Evolutionary conservation across 768 basidiomycete species (phyloP).

Genomic region (Amanita phalloides): DNA sequence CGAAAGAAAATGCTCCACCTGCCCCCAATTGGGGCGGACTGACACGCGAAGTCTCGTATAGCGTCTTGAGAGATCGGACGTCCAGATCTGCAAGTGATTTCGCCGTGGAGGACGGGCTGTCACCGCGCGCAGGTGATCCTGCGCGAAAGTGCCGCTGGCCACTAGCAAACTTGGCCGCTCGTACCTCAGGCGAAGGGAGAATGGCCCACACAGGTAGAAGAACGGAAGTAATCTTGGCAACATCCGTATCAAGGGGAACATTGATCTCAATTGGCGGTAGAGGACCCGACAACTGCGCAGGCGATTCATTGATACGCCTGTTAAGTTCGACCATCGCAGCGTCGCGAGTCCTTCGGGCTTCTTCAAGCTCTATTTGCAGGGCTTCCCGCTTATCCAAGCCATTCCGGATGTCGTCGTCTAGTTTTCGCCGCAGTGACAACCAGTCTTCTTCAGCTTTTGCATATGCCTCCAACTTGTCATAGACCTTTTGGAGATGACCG

Average conservation of each 20-base stretch:
- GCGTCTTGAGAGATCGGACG: constrained; percentile 72
- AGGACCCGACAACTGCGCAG: constrained; percentile 10
- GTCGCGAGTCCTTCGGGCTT: constrained; percentile 40
- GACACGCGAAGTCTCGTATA: constrained; percentile 42
- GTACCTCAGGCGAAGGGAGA: constrained; percentile 78
- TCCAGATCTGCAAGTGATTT: constrained; percentile 75
- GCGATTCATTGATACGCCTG: neutral
- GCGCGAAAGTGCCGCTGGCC: constrained; percentile 36
- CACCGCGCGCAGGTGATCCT: constrained; percentile 28
- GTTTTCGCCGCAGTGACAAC: constrained; percentile 30
- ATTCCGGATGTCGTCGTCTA: constrained; percentile 39
- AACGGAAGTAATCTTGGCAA: constrained; percentile 44
- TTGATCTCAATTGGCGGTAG: constrained; percentile 18
- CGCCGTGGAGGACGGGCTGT: constrained; percentile 12
- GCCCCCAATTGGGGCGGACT: constrained; percentile 14
- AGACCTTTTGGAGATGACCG: constrained; percentile 39
- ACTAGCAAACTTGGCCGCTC: constrained; percentile 48
- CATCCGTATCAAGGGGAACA: constrained; percentile 25
- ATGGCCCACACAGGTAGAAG: constrained; percentile 71
- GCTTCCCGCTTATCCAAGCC: constrained; percentile 37
- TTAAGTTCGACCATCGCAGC: constrained; percentile 4
- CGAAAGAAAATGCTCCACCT: constrained; percentile 50
- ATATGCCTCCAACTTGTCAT: constrained; percentile 31
- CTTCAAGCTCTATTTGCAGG: constrained; percentile 42
- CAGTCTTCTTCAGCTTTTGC: constrained; percentile 34